Percentiles rank a stretch among this genome's conserved stretches.
These are phyloP conservation scores for Dothiorella sarmentorum DNA, from an alignment of 2,329 filamentous ascomycete genomes.

Conservation along the genomic window DNA sequence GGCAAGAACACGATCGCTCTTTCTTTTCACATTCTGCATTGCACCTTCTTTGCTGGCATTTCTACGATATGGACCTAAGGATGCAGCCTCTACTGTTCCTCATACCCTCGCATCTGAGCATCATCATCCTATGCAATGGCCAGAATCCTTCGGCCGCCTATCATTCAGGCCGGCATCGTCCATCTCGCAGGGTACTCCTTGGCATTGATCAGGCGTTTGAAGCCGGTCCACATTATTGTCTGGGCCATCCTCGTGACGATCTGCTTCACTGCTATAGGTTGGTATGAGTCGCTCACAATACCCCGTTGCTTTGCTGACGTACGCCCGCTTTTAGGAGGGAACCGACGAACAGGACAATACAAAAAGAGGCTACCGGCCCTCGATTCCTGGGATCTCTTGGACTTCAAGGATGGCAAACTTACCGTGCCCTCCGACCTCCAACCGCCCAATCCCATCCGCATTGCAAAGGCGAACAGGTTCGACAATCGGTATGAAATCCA, in stretches of 20 bases:
- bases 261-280: background rate
- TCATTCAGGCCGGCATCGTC: background rate
- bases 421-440: background rate
- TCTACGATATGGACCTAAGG: background rate
- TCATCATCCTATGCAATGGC: background rate
- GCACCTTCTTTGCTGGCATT: background rate
- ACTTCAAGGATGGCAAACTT: background rate
- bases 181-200: background rate
- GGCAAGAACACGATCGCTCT: background rate
- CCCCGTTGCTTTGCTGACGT: background rate
- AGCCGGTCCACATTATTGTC: background rate
- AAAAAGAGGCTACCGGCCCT: background rate
- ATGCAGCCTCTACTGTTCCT: background rate
- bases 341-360: background rate
- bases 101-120: background rate
- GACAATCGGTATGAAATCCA: background rate
- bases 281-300: background rate
- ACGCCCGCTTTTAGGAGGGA: background rate
- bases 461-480: slow-evolving; percentile 1
- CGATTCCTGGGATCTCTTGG: background rate
- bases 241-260: background rate
- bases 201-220: background rate
- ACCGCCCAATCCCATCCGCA: background rate
- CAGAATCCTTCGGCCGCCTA: slow-evolving; percentile 1
- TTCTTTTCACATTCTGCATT: background rate